Evolutionary conservation across 116 monocot species (phyloP).

Genomic region (Posidonia oceanica): DNA sequence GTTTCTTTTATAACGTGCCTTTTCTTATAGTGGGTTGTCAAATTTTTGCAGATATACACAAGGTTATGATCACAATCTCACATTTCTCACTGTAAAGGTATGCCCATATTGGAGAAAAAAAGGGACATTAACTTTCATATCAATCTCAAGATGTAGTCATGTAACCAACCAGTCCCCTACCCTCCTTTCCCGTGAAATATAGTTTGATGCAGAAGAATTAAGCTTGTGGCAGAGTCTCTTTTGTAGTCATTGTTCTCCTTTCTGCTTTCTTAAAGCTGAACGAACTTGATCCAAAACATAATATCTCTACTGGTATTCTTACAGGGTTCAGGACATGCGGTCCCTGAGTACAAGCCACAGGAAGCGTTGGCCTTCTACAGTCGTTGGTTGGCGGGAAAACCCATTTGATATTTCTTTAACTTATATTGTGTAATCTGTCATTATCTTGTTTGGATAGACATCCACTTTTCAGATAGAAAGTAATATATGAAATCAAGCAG

Average conservation of each 20-base stretch:
- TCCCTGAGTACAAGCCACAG: constrained; percentile 85
- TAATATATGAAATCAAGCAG: too few species aligned
- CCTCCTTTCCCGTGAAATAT: too few species aligned
- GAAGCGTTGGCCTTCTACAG: constrained; percentile 74
- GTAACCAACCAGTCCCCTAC: too few species aligned
- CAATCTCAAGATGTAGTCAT: too few species aligned
- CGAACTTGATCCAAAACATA: too few species aligned
- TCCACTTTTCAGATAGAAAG: too few species aligned
- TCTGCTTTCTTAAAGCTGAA: too few species aligned
- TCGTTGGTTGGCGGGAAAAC: constrained; percentile 42
- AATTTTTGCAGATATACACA: constrained; percentile 54
- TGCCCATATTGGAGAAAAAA: not conserved
- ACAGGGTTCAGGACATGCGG: constrained; percentile 83
- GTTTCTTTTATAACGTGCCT: not conserved
- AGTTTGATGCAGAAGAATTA: too few species aligned
- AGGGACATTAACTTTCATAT: too few species aligned
- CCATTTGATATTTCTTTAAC: constrained; percentile 13
- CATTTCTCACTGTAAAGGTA: constrained; percentile 91
- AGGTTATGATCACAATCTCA: constrained; percentile 62
- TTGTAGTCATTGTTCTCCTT: too few species aligned
- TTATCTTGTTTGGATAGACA: too few species aligned
- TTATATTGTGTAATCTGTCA: not conserved
- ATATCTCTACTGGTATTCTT: not conserved
- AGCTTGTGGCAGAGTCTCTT: too few species aligned
- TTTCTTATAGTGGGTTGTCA: not conserved